phyloP scores from a whole-genome alignment of 495 filamentous ascomycete genomes.

The Podospora tetraspora region DNA sequence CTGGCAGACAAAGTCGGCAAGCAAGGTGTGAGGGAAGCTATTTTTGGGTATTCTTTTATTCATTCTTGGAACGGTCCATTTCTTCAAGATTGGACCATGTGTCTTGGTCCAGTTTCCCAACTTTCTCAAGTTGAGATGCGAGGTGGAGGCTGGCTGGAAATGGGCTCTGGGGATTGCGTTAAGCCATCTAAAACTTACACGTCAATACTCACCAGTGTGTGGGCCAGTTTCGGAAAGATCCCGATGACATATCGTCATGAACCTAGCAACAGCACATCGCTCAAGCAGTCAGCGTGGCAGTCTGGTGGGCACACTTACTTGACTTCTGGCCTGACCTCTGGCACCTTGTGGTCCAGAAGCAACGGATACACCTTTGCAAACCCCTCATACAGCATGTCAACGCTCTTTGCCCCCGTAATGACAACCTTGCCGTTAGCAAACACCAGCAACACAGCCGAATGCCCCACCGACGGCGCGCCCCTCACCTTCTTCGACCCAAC shows the following conservation, averaged over 20 bases:
- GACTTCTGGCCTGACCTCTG: background rate
- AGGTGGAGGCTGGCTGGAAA: too few relatives aligned
- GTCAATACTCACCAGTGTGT: background rate
- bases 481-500: slow-evolving; percentile 46
- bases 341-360: slow-evolving; percentile 42
- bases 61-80: background rate
- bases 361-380: slow-evolving; percentile 93
- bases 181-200: background rate
- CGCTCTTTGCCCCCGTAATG: slow-evolving; percentile 86
- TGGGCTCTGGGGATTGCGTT: background rate
- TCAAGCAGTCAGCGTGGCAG: background rate
- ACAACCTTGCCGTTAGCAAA: slow-evolving; percentile 77
- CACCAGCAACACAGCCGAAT: slow-evolving; percentile 11
- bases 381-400: slow-evolving; percentile 89
- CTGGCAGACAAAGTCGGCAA: background rate
- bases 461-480: background rate
- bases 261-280: background rate
- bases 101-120: background rate
- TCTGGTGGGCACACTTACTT: background rate
- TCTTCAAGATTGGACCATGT: background rate
- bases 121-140: background rate
- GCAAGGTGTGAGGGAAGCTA: background rate
- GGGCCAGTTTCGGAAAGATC: too few relatives aligned
- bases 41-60: background rate
- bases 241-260: background rate